phyloP scores from a whole-genome alignment of 2,329 filamentous ascomycete genomes.

The Cadophora sp. region DNA sequence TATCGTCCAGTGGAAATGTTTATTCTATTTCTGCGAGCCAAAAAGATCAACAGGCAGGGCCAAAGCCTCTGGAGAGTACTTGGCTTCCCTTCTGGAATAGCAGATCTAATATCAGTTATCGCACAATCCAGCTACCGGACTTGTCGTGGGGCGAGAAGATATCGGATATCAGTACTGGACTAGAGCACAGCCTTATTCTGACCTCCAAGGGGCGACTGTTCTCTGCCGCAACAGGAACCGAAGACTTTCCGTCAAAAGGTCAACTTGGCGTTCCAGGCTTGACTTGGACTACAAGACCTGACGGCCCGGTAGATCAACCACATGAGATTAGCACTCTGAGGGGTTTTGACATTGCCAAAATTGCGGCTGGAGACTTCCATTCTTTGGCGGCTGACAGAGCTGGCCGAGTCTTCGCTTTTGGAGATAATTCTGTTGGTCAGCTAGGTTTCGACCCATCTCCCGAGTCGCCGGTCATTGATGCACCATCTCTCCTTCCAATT shows the following conservation, averaged over 20 bases:
- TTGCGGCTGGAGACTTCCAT: constrained; percentile 88
- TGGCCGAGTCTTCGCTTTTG: constrained; percentile 84
- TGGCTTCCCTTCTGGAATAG: constrained; percentile 80
- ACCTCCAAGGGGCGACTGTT: constrained; percentile 88
- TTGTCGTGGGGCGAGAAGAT: constrained; percentile 76
- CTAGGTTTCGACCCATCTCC: constrained; percentile 78
- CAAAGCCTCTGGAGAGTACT: constrained; percentile 65
- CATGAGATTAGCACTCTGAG: constrained; percentile 78
- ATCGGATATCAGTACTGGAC: constrained; percentile 75
- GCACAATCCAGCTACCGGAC: constrained; percentile 69
- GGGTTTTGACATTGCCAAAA: constrained; percentile 72
- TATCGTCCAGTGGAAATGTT: constrained; percentile 76
- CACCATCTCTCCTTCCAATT: constrained; percentile 73
- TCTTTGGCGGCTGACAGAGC: constrained; percentile 78
- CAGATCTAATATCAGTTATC: constrained; percentile 69
- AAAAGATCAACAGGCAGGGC: constrained; percentile 69
- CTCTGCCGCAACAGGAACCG: constrained; percentile 81
- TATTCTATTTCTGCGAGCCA: constrained; percentile 85
- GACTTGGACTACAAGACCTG: constrained; percentile 78
- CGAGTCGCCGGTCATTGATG: constrained; percentile 67
- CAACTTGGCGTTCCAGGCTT: constrained; percentile 88
- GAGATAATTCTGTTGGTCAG: constrained; percentile 91
- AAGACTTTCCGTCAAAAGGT: constrained; percentile 80
- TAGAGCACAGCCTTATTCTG: constrained; percentile 86
- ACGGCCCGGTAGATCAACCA: constrained; percentile 79